Evolutionary conservation across 352 stramenopile genomes (phyloP), one percentile per base, ranked within the genome.

Genomic region (Phytophthora multivora): DNA sequence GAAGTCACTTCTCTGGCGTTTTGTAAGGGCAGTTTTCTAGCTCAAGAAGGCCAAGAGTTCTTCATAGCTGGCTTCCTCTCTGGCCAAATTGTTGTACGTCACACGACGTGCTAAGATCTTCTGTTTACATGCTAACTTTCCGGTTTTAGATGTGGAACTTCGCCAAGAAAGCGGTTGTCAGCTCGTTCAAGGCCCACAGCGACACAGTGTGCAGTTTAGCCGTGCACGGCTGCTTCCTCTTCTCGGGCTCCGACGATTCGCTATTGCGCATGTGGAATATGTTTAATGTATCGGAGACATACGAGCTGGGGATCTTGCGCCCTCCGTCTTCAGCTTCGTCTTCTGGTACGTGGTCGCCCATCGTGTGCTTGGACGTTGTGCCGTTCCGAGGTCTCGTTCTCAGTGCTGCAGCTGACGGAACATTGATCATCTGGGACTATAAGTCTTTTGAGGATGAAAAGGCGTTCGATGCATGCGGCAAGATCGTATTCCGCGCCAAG

Each of bases 201-300:
- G 80, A 93, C 10, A 54, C 67, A 7, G 65, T 91, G 19, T 73
- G 68, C 6, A 77, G 76, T 21, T 65, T 93, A n/a, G 63, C 55
- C 0, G 50, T 86, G 19, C 81, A 91, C 40, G 84, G 82, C 3
- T 87, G 77, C 40, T 89, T 93, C 52, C 61, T 93, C n/a, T 89
- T 90, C 63, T 90, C 84, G 0, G 79, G 82, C 15, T 93, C 84
- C 1, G 84, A 93, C 12, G 84, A 93, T 42, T 61, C 63, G 10
- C 61, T 77, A 1, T 48, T 93, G 46, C 66, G 69, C 5, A 86
- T 93, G 47, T 93, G 80, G 84, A 93, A 93, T 49, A 61, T 83
- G 19, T 55, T 86, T 12, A 56, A 79, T 15, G 48, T 76, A 8
- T 21, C 58, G 7, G 60, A 79, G 21, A 63, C 75, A 12, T 93